Percentiles rank a stretch among this genome's conserved stretches.
phyloP scores from a whole-genome alignment of 805 yeast species.

The Myxozyma monticola region DNA sequence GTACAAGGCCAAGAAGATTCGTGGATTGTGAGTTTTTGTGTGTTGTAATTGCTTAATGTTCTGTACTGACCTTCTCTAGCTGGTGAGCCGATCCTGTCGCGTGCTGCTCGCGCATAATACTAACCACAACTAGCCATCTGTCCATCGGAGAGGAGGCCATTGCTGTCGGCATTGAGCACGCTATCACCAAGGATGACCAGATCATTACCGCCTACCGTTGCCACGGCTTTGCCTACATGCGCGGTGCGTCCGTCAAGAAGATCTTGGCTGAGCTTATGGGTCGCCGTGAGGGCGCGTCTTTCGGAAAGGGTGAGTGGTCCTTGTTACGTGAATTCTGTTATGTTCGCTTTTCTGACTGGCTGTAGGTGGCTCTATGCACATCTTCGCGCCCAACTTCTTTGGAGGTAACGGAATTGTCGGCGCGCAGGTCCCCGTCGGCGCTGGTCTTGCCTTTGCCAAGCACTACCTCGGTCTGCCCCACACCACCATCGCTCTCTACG shows the following conservation, averaged over 20 bases:
- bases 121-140: slow-evolving; percentile 62
- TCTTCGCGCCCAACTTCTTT: slow-evolving; percentile 92
- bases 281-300: slow-evolving; percentile 89
- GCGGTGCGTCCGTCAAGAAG: slow-evolving; percentile 88
- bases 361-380: slow-evolving; percentile 94
- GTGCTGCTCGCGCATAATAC: not conserved
- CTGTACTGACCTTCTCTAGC: slow-evolving; percentile 13
- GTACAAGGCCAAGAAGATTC: slow-evolving; percentile 95
- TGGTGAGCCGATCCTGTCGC: slow-evolving; percentile 9
- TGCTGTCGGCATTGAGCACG: slow-evolving; percentile 97
- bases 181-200: slow-evolving; percentile 80
- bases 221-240: slow-evolving; percentile 96
- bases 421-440: slow-evolving; percentile 98
- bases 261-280: slow-evolving; percentile 97
- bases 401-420: slow-evolving; percentile 99
- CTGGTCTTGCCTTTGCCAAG: slow-evolving; percentile 98
- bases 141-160: slow-evolving; percentile 98
- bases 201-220: slow-evolving; percentile 97
- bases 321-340: not conserved
- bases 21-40: slow-evolving; percentile 69
- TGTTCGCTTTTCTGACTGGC: not conserved
- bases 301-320: slow-evolving; percentile 70
- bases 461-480: slow-evolving; percentile 78
- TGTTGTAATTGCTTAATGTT: not conserved
- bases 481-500: slow-evolving; percentile 87